A percentile compares a stretch with the other conserved stretches of the same genome.
Evolutionary conservation across 306 rosid species (phyloP).

Genomic region (Corylus avellana): DNA sequence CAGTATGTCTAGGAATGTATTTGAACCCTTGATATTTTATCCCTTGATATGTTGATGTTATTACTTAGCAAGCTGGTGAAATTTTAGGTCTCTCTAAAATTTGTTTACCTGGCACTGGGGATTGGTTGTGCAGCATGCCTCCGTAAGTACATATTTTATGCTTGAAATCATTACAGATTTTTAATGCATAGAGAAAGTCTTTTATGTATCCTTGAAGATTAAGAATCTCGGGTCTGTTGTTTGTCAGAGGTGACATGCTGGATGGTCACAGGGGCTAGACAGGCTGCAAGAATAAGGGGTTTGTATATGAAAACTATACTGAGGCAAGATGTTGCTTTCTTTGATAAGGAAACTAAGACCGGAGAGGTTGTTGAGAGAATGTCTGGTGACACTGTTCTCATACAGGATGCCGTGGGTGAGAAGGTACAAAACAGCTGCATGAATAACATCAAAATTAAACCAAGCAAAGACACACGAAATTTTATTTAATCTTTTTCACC

Average conservation of each 20-base stretch:
- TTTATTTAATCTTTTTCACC: too few species aligned
- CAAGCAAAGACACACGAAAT: neutral
- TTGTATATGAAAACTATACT: conserved; percentile 29
- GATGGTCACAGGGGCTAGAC: conserved; percentile 38
- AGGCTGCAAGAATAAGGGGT: conserved; percentile 30
- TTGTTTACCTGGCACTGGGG: conserved; percentile 42
- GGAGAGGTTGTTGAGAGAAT: conserved; percentile 33
- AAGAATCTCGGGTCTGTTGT: neutral
- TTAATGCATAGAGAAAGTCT: neutral
- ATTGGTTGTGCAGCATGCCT: conserved; percentile 28
- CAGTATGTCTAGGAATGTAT: neutral
- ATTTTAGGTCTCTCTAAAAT: conserved; percentile 41
- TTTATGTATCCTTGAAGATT: neutral
- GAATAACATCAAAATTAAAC: too few species aligned
- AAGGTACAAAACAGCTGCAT: conserved; percentile 15
- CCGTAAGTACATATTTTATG: conserved; percentile 32
- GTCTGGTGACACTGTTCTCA: conserved; percentile 38
- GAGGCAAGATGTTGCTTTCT: conserved; percentile 34
- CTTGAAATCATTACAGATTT: neutral
- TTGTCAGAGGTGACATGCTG: conserved; percentile 34
- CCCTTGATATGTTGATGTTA: neutral
- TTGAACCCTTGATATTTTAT: neutral
- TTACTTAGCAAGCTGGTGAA: neutral
- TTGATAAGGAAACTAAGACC: conserved; percentile 31
- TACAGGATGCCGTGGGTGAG: conserved; percentile 40